These are phyloP conservation scores for Leccinum arenicola DNA, from an alignment of 768 basidiomycete genomes.

Conservation along the genomic window DNA sequence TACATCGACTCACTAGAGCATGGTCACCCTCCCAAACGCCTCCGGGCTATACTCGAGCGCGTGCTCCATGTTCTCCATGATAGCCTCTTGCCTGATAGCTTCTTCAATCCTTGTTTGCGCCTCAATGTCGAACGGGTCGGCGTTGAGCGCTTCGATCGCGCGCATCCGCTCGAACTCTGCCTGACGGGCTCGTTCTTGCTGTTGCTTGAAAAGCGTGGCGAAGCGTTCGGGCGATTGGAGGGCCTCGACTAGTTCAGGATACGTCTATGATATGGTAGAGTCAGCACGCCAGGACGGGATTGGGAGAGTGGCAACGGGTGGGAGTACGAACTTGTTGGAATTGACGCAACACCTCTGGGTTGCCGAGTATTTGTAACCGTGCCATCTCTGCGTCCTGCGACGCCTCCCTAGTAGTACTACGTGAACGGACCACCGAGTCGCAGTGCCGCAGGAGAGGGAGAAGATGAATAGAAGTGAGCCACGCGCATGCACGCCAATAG, in stretches of 20 bases:
- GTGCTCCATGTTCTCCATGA: slow-evolving; percentile 90
- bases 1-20: slow-evolving; percentile 82
- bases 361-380: slow-evolving; percentile 82
- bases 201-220: slow-evolving; percentile 65
- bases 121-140: slow-evolving; percentile 89
- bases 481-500: neutral
- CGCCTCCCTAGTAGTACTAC: slow-evolving; percentile 45
- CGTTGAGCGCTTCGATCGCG: slow-evolving; percentile 69
- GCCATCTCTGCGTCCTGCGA: slow-evolving; percentile 88
- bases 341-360: slow-evolving; percentile 76
- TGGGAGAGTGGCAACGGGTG: neutral
- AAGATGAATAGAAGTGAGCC: neutral
- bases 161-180: slow-evolving; percentile 56
- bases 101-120: slow-evolving; percentile 94
- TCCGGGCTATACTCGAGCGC: slow-evolving; percentile 94
- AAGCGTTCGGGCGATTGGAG: slow-evolving; percentile 69
- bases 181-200: slow-evolving; percentile 51
- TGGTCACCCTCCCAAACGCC: slow-evolving; percentile 88
- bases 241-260: slow-evolving; percentile 79
- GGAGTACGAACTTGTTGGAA: slow-evolving; percentile 51
- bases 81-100: slow-evolving; percentile 82
- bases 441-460: neutral
- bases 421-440: neutral
- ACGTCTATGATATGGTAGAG: slow-evolving; percentile 41
- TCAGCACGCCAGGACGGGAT: neutral